Evolutionary conservation across 495 filamentous ascomycete genomes (phyloP).

Genomic region (Hypoxylon cercidicola): DNA sequence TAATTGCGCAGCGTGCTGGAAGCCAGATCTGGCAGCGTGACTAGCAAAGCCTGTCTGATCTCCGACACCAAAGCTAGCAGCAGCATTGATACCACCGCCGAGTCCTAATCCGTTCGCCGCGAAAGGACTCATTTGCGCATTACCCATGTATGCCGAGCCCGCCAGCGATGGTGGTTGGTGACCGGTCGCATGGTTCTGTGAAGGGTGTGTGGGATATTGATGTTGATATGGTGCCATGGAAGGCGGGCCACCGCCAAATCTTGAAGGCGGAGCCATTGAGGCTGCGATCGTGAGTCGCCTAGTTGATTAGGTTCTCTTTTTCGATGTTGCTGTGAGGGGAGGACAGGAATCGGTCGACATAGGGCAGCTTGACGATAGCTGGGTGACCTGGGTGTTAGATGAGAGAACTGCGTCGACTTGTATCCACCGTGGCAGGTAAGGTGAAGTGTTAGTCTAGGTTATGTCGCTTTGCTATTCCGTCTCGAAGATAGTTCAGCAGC

Average conservation of each 20-base stretch:
- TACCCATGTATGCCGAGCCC: constrained; percentile 56
- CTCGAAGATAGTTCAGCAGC: too few relatives aligned
- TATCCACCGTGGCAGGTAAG: too few relatives aligned
- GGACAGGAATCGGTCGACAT: constrained; percentile 19
- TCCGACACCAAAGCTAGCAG: constrained; percentile 64
- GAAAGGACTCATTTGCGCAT: constrained; percentile 76
- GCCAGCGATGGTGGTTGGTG: constrained; percentile 52
- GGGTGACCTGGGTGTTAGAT: not conserved
- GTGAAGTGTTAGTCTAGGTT: too few relatives aligned
- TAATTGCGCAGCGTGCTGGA: constrained; percentile 78
- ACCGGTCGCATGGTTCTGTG: constrained; percentile 50
- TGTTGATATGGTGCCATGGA: constrained; percentile 58
- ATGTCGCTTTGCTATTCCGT: too few relatives aligned
- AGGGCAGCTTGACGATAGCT: constrained; percentile 14
- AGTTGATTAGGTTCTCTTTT: constrained; percentile 20
- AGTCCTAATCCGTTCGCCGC: constrained; percentile 69
- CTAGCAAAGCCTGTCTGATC: constrained; percentile 87
- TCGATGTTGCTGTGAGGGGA: constrained; percentile 19
- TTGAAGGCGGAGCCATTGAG: constrained; percentile 45
- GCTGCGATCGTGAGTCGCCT: not conserved
- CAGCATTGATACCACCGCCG: constrained; percentile 57
- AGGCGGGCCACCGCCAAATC: constrained; percentile 46
- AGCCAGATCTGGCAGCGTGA: constrained; percentile 87
- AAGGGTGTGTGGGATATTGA: constrained; percentile 55
- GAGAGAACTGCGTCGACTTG: not conserved